A percentile compares a stretch with the other conserved stretches of the same genome.
phyloP scores from a whole-genome alignment of 306 rosid genomes.

The Fagus crenata region DNA sequence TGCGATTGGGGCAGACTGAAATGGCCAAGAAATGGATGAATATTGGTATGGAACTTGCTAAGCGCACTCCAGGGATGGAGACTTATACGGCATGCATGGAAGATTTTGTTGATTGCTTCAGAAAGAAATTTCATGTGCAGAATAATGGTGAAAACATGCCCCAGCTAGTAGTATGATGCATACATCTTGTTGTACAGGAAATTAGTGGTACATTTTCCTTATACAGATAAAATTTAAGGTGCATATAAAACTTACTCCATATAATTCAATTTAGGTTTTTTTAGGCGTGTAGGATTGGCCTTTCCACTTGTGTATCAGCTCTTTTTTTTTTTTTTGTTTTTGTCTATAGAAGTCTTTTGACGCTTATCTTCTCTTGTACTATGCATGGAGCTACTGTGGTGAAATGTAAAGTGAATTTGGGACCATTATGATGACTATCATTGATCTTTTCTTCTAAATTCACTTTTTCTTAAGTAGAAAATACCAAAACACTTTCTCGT shows the following conservation, averaged over 20 bases:
- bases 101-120: conserved; percentile 51
- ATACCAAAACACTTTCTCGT: too few relatives aligned
- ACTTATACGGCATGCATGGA: conserved; percentile 82
- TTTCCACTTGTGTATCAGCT: not conserved
- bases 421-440: not conserved
- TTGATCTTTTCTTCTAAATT: not conserved
- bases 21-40: conserved; percentile 82
- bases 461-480: too few relatives aligned
- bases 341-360: too few relatives aligned
- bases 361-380: not conserved
- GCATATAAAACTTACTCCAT: not conserved
- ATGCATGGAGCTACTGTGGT: not conserved
- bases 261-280: not conserved
- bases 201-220: not conserved
- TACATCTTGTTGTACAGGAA: conserved; percentile 27
- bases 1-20: conserved; percentile 77
- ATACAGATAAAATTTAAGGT: not conserved
- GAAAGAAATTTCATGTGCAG: conserved; percentile 41
- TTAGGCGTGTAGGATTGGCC: not conserved
- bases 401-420: not conserved
- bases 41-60: conserved; percentile 72
- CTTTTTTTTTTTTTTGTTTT: not conserved
- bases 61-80: conserved; percentile 80
- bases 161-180: conserved; percentile 17
- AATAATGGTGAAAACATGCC: conserved; percentile 26